phyloP scores from a whole-genome alignment of 305 asterid species.

The Coffea humblotiana region DNA sequence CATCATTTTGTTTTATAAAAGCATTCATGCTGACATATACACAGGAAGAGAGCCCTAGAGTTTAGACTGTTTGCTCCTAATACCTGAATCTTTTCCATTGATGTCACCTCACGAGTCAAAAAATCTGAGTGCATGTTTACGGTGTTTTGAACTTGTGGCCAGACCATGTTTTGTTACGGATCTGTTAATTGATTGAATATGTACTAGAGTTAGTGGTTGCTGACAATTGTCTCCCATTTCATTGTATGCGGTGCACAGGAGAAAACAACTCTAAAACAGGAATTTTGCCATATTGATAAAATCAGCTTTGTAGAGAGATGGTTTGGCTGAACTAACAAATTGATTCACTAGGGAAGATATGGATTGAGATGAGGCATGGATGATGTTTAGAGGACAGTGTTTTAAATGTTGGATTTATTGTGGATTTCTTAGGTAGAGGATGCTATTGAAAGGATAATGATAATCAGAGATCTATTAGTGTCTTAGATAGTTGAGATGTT shows the following conservation, averaged over 20 bases:
- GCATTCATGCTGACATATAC: not conserved
- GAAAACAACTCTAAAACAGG: not conserved
- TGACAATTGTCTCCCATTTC: not conserved
- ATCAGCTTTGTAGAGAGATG: not conserved
- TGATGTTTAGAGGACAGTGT: not conserved
- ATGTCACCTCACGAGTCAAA: not conserved
- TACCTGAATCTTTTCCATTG: not conserved
- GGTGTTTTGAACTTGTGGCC: not conserved
- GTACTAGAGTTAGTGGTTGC: not conserved
- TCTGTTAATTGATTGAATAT: not conserved
- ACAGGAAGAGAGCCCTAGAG: not conserved
- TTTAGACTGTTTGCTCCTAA: not conserved
- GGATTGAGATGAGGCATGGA: not conserved
- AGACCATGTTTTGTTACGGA: not conserved
- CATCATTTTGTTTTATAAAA: not conserved
- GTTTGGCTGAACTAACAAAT: not conserved
- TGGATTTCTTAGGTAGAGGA: not conserved
- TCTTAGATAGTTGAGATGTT: not conserved
- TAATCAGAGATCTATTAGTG: not conserved
- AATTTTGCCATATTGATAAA: not conserved
- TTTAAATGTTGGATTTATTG: not conserved
- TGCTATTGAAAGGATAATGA: not conserved
- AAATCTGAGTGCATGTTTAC: not conserved
- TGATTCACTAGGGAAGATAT: not conserved
- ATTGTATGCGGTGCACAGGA: not conserved